phyloP scores from a whole-genome alignment of 1,284 basidiomycete species.

The Porphyrellus sp. region DNA sequence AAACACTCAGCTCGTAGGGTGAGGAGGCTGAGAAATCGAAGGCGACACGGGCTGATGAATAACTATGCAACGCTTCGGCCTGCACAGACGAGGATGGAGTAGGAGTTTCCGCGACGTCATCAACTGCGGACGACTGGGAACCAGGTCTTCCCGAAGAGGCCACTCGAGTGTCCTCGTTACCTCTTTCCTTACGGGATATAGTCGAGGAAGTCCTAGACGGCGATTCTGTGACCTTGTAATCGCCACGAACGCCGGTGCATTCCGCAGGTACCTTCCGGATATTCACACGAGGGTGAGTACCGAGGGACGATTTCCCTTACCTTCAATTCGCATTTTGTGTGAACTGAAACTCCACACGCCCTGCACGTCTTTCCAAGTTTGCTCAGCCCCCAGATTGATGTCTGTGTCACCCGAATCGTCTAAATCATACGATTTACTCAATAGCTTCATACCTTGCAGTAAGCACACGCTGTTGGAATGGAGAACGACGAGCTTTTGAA shows the following conservation, averaged over 20 bases:
- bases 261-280: constrained; percentile 66
- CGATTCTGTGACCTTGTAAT: constrained; percentile 24
- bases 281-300: constrained; percentile 9
- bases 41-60: constrained; percentile 54
- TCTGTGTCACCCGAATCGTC: constrained; percentile 39
- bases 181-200: constrained; percentile 33
- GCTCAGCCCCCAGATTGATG: constrained; percentile 80
- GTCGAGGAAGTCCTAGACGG: constrained; percentile 33
- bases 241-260: constrained; percentile 43
- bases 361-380: constrained; percentile 83
- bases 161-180: constrained; percentile 7
- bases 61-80: constrained; percentile 35
- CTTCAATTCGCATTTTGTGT: constrained; percentile 82
- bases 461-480: constrained; percentile 76
- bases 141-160: constrained; percentile 8
- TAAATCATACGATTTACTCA: background rate
- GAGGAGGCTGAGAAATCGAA: constrained; percentile 72
- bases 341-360: constrained; percentile 75
- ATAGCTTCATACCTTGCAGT: constrained; percentile 61
- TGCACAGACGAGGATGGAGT: constrained; percentile 56
- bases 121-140: constrained; percentile 17
- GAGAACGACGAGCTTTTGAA: constrained; percentile 84
- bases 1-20: constrained; percentile 68
- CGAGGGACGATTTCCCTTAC: constrained; percentile 36
- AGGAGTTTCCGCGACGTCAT: constrained; percentile 34